Conservation (phyloP, 1,284 basidiomycete species). For the Apiotrichum brassicae region DNA sequence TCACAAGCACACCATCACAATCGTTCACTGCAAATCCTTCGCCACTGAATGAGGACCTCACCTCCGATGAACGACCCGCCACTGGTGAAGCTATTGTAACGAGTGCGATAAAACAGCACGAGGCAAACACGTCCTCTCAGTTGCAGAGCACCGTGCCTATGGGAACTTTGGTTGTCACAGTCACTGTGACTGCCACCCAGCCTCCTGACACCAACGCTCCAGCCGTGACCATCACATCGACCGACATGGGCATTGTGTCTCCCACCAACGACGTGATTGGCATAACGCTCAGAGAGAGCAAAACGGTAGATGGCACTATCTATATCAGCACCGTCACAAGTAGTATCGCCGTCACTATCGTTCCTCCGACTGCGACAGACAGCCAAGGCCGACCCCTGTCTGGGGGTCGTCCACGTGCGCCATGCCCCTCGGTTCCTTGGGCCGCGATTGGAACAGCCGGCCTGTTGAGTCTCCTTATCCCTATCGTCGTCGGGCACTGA, state of each 20-base stretch:
- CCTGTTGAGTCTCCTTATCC: too few species aligned
- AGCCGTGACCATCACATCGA: background rate
- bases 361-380: background rate
- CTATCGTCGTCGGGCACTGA: too few species aligned
- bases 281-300: background rate
- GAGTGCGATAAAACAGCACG: too few species aligned
- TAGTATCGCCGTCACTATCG: background rate
- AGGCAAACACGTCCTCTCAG: too few species aligned
- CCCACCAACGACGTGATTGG: background rate
- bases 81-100: too few species aligned
- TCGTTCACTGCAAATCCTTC: too few species aligned
- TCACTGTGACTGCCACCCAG: background rate
- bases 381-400: background rate
- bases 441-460: too few species aligned
- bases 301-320: background rate
- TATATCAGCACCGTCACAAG: background rate
- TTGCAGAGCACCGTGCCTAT: too few species aligned
- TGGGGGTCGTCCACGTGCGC: background rate
- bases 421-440: background rate
- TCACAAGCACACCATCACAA: too few species aligned
- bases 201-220: background rate
- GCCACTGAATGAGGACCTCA: too few species aligned
- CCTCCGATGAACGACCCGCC: too few species aligned
- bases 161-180: too few species aligned
- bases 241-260: background rate